phyloP scores from a whole-genome alignment of 2,329 filamentous ascomycete genomes.

The Diaporthe citrichinensis region DNA sequence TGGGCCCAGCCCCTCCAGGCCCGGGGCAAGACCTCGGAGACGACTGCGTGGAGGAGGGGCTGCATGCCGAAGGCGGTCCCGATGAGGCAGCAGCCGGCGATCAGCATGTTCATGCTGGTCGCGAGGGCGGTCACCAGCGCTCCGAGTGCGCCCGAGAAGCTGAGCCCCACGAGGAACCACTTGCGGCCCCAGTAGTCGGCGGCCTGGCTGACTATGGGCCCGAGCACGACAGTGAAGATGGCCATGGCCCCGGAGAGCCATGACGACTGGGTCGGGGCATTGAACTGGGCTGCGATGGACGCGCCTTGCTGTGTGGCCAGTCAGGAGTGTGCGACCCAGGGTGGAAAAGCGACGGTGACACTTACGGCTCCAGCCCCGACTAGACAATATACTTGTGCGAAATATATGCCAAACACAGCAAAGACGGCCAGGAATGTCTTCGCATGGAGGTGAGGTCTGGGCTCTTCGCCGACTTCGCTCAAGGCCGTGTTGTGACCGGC shows the following conservation, averaged over 20 bases:
- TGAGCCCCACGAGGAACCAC: constrained; percentile 56
- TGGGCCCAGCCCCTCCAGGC: constrained; percentile 54
- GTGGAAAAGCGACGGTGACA: constrained; percentile 5
- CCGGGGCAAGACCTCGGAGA: constrained; percentile 56
- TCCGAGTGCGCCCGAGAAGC: constrained; percentile 52
- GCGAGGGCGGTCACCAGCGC: constrained; percentile 55
- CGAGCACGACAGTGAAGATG: constrained; percentile 54
- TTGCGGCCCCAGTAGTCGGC: constrained; percentile 60
- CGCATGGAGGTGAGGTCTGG: constrained; percentile 48
- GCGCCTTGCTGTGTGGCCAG: constrained; percentile 49
- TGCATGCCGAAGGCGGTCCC: constrained; percentile 55
- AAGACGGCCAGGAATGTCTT: constrained; percentile 54
- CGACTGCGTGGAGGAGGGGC: constrained; percentile 55
- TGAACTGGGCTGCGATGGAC: constrained; percentile 49
- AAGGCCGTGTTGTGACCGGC: neutral
- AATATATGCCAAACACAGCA: constrained; percentile 54
- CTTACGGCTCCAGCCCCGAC: constrained; percentile 54
- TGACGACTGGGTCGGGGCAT: constrained; percentile 44
- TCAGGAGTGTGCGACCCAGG: neutral
- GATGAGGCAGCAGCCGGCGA: constrained; percentile 54
- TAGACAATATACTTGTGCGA: constrained; percentile 52
- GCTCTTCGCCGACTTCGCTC: constrained; percentile 36
- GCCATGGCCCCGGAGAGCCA: constrained; percentile 55
- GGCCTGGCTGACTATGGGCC: constrained; percentile 55
- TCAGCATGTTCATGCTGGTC: constrained; percentile 52